These are phyloP conservation scores for Neopestalotiopsis clavispora DNA, from an alignment of 2,329 filamentous ascomycete species.

Conservation along the genomic window DNA sequence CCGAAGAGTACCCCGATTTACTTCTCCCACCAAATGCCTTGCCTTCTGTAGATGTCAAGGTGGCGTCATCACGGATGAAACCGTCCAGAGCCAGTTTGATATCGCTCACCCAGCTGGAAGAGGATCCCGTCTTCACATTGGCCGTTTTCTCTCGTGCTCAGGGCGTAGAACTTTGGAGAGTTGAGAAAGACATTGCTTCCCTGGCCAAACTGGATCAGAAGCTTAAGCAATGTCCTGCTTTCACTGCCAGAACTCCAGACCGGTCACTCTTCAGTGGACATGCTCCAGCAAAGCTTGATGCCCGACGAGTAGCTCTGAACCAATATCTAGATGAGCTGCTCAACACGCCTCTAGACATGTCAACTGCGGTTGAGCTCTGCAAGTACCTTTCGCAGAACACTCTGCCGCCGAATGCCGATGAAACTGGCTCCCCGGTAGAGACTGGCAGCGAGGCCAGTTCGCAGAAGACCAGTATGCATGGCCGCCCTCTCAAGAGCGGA, in stretches of 20 bases:
- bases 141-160: slow-evolving; percentile 81
- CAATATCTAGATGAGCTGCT: slow-evolving; percentile 85
- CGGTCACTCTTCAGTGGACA: slow-evolving; percentile 88
- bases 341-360: slow-evolving; percentile 79
- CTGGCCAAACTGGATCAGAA: slow-evolving; percentile 82
- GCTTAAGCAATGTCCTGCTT: slow-evolving; percentile 74
- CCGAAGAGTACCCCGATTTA: slow-evolving; percentile 85
- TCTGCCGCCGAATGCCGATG: slow-evolving; percentile 65
- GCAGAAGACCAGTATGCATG: slow-evolving; percentile 61
- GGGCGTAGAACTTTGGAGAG: slow-evolving; percentile 83
- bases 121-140: slow-evolving; percentile 92
- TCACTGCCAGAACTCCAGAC: slow-evolving; percentile 81
- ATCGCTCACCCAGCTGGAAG: slow-evolving; percentile 79
- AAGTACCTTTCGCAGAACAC: slow-evolving; percentile 78
- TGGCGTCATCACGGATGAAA: slow-evolving; percentile 93
- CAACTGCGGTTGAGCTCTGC: slow-evolving; percentile 81
- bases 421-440: slow-evolving; percentile 47
- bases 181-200: slow-evolving; percentile 88
- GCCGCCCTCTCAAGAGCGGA: slow-evolving; percentile 77
- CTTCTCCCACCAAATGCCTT: slow-evolving; percentile 87
- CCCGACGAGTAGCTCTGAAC: slow-evolving; percentile 79
- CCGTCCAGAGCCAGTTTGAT: slow-evolving; percentile 87
- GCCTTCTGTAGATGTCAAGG: slow-evolving; percentile 81
- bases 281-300: slow-evolving; percentile 91
- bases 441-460: slow-evolving; percentile 40